phyloP scores from a whole-genome alignment of 768 basidiomycete genomes.

The Fibroporia radiculosa region DNA sequence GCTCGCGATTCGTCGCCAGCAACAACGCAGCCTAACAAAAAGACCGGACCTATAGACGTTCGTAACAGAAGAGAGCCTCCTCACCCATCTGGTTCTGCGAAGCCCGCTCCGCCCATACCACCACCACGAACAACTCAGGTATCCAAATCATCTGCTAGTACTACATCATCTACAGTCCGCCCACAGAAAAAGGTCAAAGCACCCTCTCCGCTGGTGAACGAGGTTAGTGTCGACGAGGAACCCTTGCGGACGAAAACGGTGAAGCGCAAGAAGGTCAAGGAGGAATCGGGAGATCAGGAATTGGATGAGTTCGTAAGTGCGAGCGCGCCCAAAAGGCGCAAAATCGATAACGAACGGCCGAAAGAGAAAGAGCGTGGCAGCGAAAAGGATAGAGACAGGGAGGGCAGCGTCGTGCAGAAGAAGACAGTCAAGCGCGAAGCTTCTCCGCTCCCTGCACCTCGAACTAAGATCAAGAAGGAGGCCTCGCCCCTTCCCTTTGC shows the following conservation, averaged over 20 bases:
- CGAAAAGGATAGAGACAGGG: conserved; percentile 10
- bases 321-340: conserved; percentile 11
- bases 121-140: conserved; percentile 12
- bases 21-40: conserved; percentile 14
- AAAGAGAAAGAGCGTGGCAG: background rate
- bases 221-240: conserved; percentile 13
- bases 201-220: conserved; percentile 3
- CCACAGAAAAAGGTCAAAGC: conserved; percentile 20
- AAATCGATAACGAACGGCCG: background rate
- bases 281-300: background rate
- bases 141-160: conserved; percentile 6
- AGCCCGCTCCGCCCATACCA: conserved; percentile 24
- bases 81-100: conserved; percentile 25
- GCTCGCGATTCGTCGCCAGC: conserved; percentile 10
- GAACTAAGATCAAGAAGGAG: conserved; percentile 32
- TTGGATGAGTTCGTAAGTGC: conserved; percentile 3
- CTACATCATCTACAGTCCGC: conserved; percentile 7
- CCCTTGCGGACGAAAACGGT: conserved; percentile 1
- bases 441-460: conserved; percentile 13
- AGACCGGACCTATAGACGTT: conserved; percentile 20
- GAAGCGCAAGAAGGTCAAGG: conserved; percentile 19
- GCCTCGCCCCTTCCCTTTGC: conserved; percentile 16
- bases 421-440: conserved; percentile 27
- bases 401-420: conserved; percentile 20
- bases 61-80: conserved; percentile 22